phyloP scores from a whole-genome alignment of 148 eudicot species.

The Camellia japonica region DNA sequence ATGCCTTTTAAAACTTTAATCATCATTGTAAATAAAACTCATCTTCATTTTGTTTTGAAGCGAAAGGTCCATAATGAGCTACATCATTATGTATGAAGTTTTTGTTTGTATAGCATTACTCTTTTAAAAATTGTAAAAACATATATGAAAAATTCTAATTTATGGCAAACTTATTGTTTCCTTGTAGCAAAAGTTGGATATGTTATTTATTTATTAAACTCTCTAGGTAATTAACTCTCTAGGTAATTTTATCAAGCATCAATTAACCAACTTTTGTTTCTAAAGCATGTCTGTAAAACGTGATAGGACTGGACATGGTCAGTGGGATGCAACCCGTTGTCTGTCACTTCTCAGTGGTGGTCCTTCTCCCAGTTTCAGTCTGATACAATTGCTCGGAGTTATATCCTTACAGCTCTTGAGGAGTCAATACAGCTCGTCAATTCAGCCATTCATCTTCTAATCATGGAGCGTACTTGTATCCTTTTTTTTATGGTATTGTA shows the following conservation, averaged over 20 bases:
- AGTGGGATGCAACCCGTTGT: constrained; percentile 83
- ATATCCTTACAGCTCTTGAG: constrained; percentile 86
- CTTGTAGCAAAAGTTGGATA: not conserved
- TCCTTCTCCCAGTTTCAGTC: constrained; percentile 69
- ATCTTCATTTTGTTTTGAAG: too few species aligned
- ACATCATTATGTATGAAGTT: too few species aligned
- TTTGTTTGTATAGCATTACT: too few species aligned
- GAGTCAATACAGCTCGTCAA: constrained; percentile 85
- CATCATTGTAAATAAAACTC: too few species aligned
- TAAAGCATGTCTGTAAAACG: constrained; percentile 17
- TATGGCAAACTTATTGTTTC: too few species aligned
- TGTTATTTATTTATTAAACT: not conserved
- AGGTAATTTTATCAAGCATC: not conserved
- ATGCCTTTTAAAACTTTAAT: too few species aligned
- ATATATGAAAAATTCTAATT: too few species aligned
- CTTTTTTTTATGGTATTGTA: constrained; percentile 39
- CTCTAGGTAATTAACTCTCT: not conserved
- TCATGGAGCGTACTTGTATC: constrained; percentile 86
- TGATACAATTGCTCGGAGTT: constrained; percentile 88
- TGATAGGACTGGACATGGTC: constrained; percentile 95
- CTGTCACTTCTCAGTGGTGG: constrained; percentile 84
- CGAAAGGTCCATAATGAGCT: too few species aligned
- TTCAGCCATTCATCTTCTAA: constrained; percentile 68
- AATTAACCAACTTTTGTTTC: constrained; percentile 1
- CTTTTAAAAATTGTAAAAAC: too few species aligned